Percentiles rank a stretch among this genome's conserved stretches.
Evolutionary conservation across 2,329 filamentous ascomycete genomes (phyloP).

Genomic region (Hirsutella minnesotensis): DNA sequence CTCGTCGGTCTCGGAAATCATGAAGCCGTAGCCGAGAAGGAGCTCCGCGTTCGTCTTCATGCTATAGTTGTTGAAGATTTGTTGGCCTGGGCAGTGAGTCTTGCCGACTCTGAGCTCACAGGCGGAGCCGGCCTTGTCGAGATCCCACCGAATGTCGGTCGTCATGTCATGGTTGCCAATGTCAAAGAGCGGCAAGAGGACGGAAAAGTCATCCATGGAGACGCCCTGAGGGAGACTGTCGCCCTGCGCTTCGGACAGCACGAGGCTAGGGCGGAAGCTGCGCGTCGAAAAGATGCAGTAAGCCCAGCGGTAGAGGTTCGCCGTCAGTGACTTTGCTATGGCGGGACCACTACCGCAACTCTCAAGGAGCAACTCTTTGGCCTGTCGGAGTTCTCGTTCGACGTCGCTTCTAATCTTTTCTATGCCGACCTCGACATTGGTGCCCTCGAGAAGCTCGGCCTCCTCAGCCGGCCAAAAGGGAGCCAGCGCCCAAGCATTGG

Average conservation of each 20-base stretch:
- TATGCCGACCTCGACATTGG: conserved; percentile 38
- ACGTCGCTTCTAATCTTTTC: conserved; percentile 34
- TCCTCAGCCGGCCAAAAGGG: conserved; percentile 54
- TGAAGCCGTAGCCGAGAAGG: conserved; percentile 52
- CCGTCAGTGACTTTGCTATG: conserved; percentile 25
- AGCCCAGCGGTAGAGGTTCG: conserved; percentile 50
- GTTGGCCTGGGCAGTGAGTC: conserved; percentile 36
- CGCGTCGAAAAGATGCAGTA: conserved; percentile 53
- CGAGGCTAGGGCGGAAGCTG: conserved; percentile 51
- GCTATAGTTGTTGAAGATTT: conserved; percentile 62
- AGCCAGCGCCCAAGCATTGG: conserved; percentile 40
- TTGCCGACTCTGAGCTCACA: conserved; percentile 33
- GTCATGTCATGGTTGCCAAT: conserved; percentile 59
- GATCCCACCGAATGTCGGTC: conserved; percentile 47
- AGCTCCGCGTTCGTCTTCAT: conserved; percentile 62
- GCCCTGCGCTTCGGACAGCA: conserved; percentile 27
- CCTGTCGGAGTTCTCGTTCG: conserved; percentile 32
- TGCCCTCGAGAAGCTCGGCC: conserved; percentile 41
- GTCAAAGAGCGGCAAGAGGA: conserved; percentile 60
- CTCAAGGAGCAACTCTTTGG: conserved; percentile 22
- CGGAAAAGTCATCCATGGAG: conserved; percentile 46
- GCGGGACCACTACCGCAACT: conserved; percentile 6
- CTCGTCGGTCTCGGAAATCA: conserved; percentile 31
- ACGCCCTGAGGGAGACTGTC: conserved; percentile 17
- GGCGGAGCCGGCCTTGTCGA: conserved; percentile 21